Base-by-base conservation (phyloP, 2,329 filamentous ascomycete genomes). In the Ceratocystiopsis minuta region DNA sequence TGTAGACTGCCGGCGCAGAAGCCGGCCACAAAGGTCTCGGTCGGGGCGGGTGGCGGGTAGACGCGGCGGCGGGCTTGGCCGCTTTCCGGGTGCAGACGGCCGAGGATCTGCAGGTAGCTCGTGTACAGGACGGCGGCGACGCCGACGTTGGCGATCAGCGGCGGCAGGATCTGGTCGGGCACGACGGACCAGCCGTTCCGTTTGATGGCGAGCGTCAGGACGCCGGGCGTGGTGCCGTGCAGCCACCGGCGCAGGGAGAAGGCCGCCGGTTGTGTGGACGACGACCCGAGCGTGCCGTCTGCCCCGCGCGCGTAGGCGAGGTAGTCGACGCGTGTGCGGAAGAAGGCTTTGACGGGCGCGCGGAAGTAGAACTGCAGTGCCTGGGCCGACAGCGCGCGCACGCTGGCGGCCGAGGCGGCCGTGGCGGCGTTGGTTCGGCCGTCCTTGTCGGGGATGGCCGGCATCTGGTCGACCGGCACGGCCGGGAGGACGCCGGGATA, bases 351-450 rank as follows among this genome's bases (percentile, higher is more conserved):
- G 41, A 86, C 81, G 1, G 87, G 87, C 0, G 85, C 84, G 43
- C 86, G 71, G 56, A 94, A 95, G 62, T 93, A 95, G 53, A 94
- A 94, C 18, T 85, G 79, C 42, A 94, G 72, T 52, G 85, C 67
- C 55, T 92, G 81, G 9, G 84, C 80, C 51, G 80, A 87, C 48
- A 94, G 59, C 24, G 86, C 87, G 38, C 87, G 80, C 48, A 86
- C 81, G 35, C 83, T 75, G 17, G 86, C 86, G 5, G 86, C 86
- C 17, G 83, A 86, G n/a, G 83, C 81, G 38, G 82, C 86, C 3
- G 71, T 75, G 6, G 71, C 69, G 34, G 69, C 69, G 54, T 72
- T 70, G 54, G 57, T 70, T 42, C 66, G 62, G 7, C 65, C 62
- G 34, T 65, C 57, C 42, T 65, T 64, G 46, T 68, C 66, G 28